Evolutionary conservation across 148 eudicot genomes (phyloP), one percentile per base, ranked within the genome.

Genomic region (Rhododendron ovatum): DNA sequence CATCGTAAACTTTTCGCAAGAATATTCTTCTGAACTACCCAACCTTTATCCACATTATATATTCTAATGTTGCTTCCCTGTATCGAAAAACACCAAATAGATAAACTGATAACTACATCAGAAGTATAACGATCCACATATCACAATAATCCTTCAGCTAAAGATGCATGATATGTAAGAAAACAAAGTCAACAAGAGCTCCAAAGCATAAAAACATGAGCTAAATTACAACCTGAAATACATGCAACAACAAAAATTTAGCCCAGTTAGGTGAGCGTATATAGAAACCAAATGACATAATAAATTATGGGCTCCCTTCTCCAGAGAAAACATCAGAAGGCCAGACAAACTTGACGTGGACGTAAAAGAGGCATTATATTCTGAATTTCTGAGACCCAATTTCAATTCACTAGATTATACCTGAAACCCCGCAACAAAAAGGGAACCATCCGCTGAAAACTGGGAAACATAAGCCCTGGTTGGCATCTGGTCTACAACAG

Each of bases 1-100:
- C 99, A 96, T 61, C 92, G 92, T 89, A 96, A 89, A 91, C 94
- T 93, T 91, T 88, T 91, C 24, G 99, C 98, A 30, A 89, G 78
- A 86, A 96, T 93, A 87, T 95, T 89, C 92, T 96, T 96, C 71
- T 89, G 95, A 85, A 96, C 89, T 87, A 92, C 94, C 97, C 96
- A 96, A 71, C 91, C 94, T 86, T 82, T 87, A 14, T 96, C 98
- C 24, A 93, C 99, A 86, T 96, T 88, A 82, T 94, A 96, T 83
- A 96, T 85, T 89, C 90, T 93, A 82, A 95, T 96, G 84, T 92
- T 91, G 89, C 98, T 95, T 88, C 95, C 99, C 99, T 96, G 90
- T 67, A 48, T 30, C 1, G 77, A 53, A 67, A 51, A 69, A 28
- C n/a, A 57, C 61, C 17, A 43, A 77, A 77, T 43, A 41, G 47